Evolutionary conservation across 1,139 yeast species (phyloP), one percentile per base, ranked within the genome.

Genomic region (Suhomyces kunorum): DNA sequence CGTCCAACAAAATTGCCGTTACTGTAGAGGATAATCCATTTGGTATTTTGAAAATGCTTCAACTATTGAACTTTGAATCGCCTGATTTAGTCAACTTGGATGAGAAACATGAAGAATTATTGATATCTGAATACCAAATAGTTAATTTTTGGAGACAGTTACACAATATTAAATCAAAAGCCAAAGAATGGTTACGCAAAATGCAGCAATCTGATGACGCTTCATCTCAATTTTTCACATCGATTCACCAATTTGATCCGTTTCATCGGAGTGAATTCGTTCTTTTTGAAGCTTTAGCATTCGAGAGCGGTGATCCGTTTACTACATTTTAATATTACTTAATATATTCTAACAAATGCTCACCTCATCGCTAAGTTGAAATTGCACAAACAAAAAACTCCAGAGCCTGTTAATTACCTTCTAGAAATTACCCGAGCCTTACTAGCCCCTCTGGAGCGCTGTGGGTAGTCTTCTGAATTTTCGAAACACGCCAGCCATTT

Each of bases 81-180:
- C 18, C 27, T 4, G 33, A 34, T 7, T 13, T 20, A 7, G 11
- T 33, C 7, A 26, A 33, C n/a, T 38, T 58, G 6, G 40, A 45
- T 8, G 48, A 51, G 2, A 44, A 46, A 2, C 36, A 40, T 1
- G 53, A 50, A 7, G 40, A 63, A 2, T 48, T 44, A 2, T 38
- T 51, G 4, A 38, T 62, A 1, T 48, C 59, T 5, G 59, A 60
- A 2, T 53, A 73, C 4, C 50, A 47, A 25, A 13, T 47, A 3
- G 47, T 45, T 24, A 42, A 40, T 14, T 49, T 49, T 28, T 49
- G 53, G 53, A 33, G 48, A 15, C 53, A 44, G 32, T 13, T 43
- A 3, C 23, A 32, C 8, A 34, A 34, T 18, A 31, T 42, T 8
- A 28, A 30, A 7, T 26, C 30, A 4, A 19, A 28, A 6, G 40